These are phyloP conservation scores for Cordyceps tenuipes DNA, from an alignment of 2,329 filamentous ascomycete genomes.

Conservation along the genomic window DNA sequence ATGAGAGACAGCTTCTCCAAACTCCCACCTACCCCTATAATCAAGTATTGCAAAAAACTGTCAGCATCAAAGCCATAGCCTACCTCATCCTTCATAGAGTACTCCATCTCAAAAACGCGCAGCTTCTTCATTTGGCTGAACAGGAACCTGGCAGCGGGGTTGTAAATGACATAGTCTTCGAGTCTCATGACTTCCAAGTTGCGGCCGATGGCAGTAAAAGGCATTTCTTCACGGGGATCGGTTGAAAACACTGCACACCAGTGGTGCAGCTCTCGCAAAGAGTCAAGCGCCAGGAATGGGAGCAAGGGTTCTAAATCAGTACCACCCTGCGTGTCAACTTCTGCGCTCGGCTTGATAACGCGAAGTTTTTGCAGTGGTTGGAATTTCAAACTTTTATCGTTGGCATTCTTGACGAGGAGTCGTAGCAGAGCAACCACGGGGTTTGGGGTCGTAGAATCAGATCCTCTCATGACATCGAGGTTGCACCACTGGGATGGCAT, in stretches of 20 bases:
- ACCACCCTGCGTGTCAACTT: not conserved
- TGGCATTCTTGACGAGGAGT: not conserved
- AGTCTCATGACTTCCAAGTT: not conserved
- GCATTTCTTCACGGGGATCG: not conserved
- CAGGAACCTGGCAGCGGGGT: not conserved
- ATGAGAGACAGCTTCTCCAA: not conserved
- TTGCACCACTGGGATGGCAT: not conserved
- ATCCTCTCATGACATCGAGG: too few relatives aligned
- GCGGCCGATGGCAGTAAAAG: not conserved
- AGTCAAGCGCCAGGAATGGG: constrained; percentile 5
- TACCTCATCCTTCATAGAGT: not conserved
- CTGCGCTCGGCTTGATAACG: not conserved
- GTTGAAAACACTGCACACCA: not conserved
- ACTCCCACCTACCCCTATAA: not conserved
- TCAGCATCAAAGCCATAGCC: not conserved
- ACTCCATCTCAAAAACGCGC: not conserved
- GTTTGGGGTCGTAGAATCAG: not conserved
- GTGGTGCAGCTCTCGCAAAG: not conserved
- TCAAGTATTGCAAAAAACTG: not conserved
- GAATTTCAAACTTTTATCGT: not conserved
- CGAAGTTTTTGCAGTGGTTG: not conserved
- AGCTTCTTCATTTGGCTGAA: not conserved
- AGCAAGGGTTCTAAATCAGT: not conserved
- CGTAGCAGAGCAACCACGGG: not conserved
- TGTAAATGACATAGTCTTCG: not conserved